phyloP scores from a whole-genome alignment of 2,329 filamentous ascomycete genomes.

The Ascocoryne sarcoides region DNA sequence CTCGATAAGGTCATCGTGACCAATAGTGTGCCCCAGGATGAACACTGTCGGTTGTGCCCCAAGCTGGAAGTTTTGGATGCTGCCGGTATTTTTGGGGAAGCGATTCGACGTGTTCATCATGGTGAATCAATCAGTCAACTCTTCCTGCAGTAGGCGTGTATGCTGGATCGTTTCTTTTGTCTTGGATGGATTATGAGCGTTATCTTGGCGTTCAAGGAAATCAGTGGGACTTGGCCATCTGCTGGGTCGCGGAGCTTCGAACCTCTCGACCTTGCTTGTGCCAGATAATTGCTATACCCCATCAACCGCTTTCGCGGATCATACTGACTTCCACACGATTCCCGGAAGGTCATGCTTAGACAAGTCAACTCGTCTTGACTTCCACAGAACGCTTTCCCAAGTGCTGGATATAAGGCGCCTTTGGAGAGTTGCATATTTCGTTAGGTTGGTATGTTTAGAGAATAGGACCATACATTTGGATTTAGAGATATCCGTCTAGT shows the following conservation, averaged over 20 bases:
- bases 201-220: slow-evolving; percentile 17
- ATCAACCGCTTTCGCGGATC: slow-evolving; percentile 15
- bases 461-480: too few relatives aligned
- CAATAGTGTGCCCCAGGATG: slow-evolving; percentile 84
- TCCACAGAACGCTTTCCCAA: slow-evolving; percentile 27
- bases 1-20: slow-evolving; percentile 93
- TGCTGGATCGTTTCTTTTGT: slow-evolving; percentile 6
- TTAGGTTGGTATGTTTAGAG: background rate
- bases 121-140: slow-evolving; percentile 95
- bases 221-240: slow-evolving; percentile 14
- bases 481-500: too few relatives aligned
- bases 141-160: slow-evolving; percentile 43
- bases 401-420: slow-evolving; percentile 24
- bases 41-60: slow-evolving; percentile 67
- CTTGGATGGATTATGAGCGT: slow-evolving; percentile 6
- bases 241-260: slow-evolving; percentile 15
- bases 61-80: slow-evolving; percentile 92
- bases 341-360: slow-evolving; percentile 15
- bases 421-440: background rate
- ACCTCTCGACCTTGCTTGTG: slow-evolving; percentile 14
- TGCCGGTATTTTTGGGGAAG: slow-evolving; percentile 85
- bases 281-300: slow-evolving; percentile 27
- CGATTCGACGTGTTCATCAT: slow-evolving; percentile 91
- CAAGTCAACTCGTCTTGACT: slow-evolving; percentile 13
- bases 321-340: slow-evolving; percentile 20